Percentiles rank a stretch among this genome's conserved stretches.
phyloP scores from a whole-genome alignment of 129 eudicot genomes.

The Arctium lappa region DNA sequence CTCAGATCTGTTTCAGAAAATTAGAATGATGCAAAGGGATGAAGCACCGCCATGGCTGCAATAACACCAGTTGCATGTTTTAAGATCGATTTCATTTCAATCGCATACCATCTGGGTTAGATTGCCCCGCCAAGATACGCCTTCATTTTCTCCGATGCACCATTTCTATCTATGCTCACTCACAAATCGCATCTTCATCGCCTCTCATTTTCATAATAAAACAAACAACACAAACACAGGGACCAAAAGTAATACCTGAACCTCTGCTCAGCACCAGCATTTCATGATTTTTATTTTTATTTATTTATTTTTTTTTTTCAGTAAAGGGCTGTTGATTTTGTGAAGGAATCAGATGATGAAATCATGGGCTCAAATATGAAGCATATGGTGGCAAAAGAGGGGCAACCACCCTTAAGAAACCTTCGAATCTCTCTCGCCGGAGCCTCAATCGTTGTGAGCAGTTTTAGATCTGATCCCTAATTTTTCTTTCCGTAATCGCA shows the following conservation, averaged over 20 bases:
- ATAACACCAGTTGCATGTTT: slow-evolving; percentile 2
- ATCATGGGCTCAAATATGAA: slow-evolving; percentile 15
- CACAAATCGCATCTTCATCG: not conserved
- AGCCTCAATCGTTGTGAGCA: slow-evolving; percentile 10
- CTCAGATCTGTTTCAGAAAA: slow-evolving; percentile 5
- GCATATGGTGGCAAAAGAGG: slow-evolving; percentile 10
- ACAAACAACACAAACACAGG: not conserved
- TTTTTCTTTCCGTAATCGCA: not conserved
- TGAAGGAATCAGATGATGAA: not conserved
- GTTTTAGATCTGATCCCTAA: not conserved
- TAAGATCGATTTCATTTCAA: not conserved
- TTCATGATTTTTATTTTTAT: not conserved
- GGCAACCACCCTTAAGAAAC: slow-evolving; percentile 16
- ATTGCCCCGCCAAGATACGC: slow-evolving; percentile 18
- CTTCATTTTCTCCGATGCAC: not conserved
- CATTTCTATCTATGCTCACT: not conserved
- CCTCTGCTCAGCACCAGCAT: not conserved
- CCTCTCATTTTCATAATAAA: not conserved
- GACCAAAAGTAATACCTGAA: not conserved
- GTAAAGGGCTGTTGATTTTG: slow-evolving; percentile 14
- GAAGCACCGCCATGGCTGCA: slow-evolving; percentile 13
- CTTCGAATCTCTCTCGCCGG: slow-evolving; percentile 5
- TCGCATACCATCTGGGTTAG: slow-evolving; percentile 6
- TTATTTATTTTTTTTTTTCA: not conserved
- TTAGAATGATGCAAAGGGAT: not conserved